Evolutionary conservation across 306 rosid species (phyloP).

Genomic region (Mucuna pruriens): DNA sequence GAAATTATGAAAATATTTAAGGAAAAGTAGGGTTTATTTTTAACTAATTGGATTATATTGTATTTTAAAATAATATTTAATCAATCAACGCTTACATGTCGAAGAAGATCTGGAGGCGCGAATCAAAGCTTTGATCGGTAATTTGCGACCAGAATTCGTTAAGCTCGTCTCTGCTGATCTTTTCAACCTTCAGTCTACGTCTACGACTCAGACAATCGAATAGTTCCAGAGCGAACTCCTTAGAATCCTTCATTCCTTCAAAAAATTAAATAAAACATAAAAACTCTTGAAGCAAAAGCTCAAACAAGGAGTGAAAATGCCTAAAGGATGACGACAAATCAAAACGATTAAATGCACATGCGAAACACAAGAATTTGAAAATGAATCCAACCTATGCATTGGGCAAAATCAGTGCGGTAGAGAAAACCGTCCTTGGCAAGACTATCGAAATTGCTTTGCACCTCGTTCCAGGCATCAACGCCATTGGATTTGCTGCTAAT

Average conservation of each 20-base stretch:
- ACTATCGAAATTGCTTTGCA: slow-evolving; percentile 60
- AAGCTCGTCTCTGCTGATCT: slow-evolving; percentile 72
- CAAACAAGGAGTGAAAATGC: too few relatives aligned
- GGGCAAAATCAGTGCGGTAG: slow-evolving; percentile 78
- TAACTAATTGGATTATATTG: slow-evolving; percentile 26
- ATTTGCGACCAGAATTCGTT: slow-evolving; percentile 89
- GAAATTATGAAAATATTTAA: slow-evolving; percentile 31
- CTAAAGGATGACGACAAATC: too few relatives aligned
- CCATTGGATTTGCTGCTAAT: slow-evolving; percentile 66
- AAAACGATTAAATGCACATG: background rate
- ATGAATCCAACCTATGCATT: slow-evolving; percentile 76
- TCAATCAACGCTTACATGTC: slow-evolving; percentile 68
- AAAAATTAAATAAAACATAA: background rate
- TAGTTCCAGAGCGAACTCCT: slow-evolving; percentile 81
- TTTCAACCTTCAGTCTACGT: slow-evolving; percentile 75
- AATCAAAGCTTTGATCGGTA: slow-evolving; percentile 92
- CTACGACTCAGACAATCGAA: slow-evolving; percentile 85
- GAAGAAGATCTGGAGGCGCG: slow-evolving; percentile 91
- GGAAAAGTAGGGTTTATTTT: background rate
- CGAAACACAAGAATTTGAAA: background rate
- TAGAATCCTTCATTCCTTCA: slow-evolving; percentile 87
- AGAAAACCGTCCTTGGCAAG: slow-evolving; percentile 77
- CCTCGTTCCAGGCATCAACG: slow-evolving; percentile 80
- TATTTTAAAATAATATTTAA: slow-evolving; percentile 3
- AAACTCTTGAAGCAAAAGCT: background rate